A percentile compares a stretch with the other conserved stretches of the same genome.
Evolutionary conservation across 345 rosid genomes (phyloP).

Genomic region (Populus deltoides): DNA sequence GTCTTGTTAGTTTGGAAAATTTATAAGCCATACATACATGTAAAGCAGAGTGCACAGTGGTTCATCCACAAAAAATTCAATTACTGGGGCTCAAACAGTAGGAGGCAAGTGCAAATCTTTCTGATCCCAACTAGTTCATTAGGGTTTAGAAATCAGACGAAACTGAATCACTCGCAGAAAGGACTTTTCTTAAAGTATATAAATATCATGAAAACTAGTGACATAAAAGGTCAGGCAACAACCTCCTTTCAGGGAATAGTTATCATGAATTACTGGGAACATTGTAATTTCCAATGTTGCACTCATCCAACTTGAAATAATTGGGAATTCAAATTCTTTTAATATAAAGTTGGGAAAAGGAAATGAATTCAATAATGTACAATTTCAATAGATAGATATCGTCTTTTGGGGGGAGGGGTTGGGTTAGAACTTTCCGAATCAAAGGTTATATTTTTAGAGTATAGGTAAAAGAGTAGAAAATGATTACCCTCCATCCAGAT

Average conservation of each 20-base stretch:
- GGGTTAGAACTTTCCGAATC: not conserved
- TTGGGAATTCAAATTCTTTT: too few species aligned
- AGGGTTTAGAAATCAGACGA: not conserved
- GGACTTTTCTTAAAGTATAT: not conserved
- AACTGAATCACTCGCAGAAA: not conserved
- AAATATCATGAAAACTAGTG: not conserved
- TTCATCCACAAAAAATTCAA: not conserved
- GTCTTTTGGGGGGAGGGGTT: not conserved
- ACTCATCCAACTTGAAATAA: too few species aligned
- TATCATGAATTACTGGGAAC: not conserved
- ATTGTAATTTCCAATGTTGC: not conserved
- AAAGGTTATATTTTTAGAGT: not conserved
- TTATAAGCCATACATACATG: not conserved
- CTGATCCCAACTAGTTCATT: not conserved
- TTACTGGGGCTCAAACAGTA: not conserved
- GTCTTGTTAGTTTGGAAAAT: not conserved
- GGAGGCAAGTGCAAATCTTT: not conserved
- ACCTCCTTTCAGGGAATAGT: not conserved
- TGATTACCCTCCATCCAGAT: conserved; percentile 43
- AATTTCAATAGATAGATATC: not conserved
- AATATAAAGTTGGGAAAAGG: not conserved
- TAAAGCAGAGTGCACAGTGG: not conserved
- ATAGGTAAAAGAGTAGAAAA: not conserved
- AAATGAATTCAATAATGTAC: not conserved
- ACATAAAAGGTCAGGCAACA: not conserved